Base-by-base conservation (phyloP, 768 basidiomycete genomes). In the Boletus vinaceobasis region DNA sequence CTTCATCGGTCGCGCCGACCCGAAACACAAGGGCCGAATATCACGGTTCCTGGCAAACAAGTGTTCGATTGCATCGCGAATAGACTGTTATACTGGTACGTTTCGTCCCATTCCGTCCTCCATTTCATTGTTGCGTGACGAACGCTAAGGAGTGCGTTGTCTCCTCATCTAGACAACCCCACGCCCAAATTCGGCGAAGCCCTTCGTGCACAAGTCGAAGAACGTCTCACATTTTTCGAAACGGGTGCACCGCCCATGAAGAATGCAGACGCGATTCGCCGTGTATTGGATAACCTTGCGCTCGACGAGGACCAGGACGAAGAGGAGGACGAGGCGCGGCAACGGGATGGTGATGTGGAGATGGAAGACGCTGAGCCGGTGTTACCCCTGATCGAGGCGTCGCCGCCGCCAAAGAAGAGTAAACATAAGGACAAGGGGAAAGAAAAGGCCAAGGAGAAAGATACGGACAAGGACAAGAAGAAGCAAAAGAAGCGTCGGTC, bases 21-120 rank as follows among this genome's bases (percentile, higher is more conserved):
- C 93, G 40, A 96, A 94, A 73, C 85, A 90, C 79, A 98, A 98
- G 78, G 96, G 96, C 10, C 88, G 96, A 52, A 98, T 98, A 68
- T 97, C 95, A 4, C 87, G 96, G n/a, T 98, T 98, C 83, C 79
- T 98, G 8, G 96, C 96, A 37, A 98, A 98, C 81, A 98, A 98
- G 74, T 94, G 93, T 68, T 95, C 94, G 52, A 98, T 98, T 62
- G 96, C 96, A 2, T 90, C 93, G 15, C 82, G 96, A 51, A 98
- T 98, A 73, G 96, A 98, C 70, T 98, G 94, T 72, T 98, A 90
- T 68, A 79, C 87, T 2, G 91, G 91, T 89, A 62, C 51, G 81
- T 21, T 10, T 19, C 29, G 4, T 35, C 7, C 8, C 29, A 29
- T 14, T 13, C 32, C 2, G 35, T 4, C 35, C 21, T 17, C 15